Base-by-base conservation (phyloP, 2,329 filamentous ascomycete genomes). In the Metarhizium brunneum region DNA sequence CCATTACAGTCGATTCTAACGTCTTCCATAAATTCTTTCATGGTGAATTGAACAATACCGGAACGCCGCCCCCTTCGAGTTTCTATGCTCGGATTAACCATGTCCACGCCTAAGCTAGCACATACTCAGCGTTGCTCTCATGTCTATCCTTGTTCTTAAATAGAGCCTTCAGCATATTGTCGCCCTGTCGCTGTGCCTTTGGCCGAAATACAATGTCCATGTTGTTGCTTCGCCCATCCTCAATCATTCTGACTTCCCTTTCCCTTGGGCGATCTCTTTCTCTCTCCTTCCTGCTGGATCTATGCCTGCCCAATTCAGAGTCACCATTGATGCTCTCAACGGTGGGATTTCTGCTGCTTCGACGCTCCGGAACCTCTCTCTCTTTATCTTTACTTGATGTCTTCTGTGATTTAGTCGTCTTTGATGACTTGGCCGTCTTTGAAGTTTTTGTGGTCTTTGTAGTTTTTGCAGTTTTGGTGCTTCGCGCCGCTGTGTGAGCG, bases 81-180 rank as follows among this genome's bases (percentile, higher is more conserved):
- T 35, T 35, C 32, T 7, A 35, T 35, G 7, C 32, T 11, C 32
- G 6, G 32, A 11, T 51, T 4, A 32, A 47, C 16, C n/a, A 50
- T 16, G 25, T 43, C 30, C 48, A 43, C 29, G 50, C 56, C 57
- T 64, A 69, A 29, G 66, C 67, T 40, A 66, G 55, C 47, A 69
- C 67, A 45, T 68, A 56, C 35, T 66, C 66, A 40, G 59, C 64
- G 38, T 67, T 65, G 50, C 68, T 68, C 55, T 72, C 70, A 42
- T 62, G 65, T 57, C 75, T 72, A 67, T 78, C 79, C 69, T 79
- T 82, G 69, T 73, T 78, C 71, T 78, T 80, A 64, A 84, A 83
- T 56, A 84, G 60, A 2, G 74, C 69, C 71, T 82, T 83, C 59
- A 84, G 73, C 79, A 83, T 80, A 63, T 76, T 82, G 45, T 64